Base-by-base conservation (phyloP, 2,329 filamentous ascomycete genomes). In the Nemania sp. region DNA sequence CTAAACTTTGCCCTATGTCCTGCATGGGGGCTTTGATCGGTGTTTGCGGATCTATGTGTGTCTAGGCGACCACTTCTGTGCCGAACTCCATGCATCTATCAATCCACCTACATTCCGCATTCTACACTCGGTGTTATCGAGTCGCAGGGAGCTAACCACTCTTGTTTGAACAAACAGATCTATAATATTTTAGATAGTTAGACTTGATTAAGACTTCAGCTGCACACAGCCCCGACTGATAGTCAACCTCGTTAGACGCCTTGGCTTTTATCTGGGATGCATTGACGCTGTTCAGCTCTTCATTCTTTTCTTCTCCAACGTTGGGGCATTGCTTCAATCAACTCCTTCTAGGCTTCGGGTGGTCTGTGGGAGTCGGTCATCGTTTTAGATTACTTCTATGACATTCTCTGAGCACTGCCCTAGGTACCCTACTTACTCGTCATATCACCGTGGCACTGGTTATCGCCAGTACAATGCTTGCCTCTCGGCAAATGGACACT, bases 171-270 rank as follows among this genome's bases (percentile, higher is more conserved):
- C 41, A 45, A n/a, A 45, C 41, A 45, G 41, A 43, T 27, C 15
- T n/a, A 22, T 27, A 43, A 20, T 43, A 15, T 1, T 27, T 10
- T 51, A 45, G 2, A 45, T 35, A 47, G 45, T 20, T 54, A 49
- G 43, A 22, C 13, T 26, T 15, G 15, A n/a, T 18, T 22, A 3
- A 41, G 53, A 49, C 27, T 47, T 55, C 55, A 63, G 67, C 58
- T 58, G 41, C 27, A 64, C 67, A 66, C 67, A 69, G 67, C 67
- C 67, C 56, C 64, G 26, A 13, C 47, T n/a, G 51, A 27, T 62
- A 54, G 47, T 70, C 68, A 70, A 65, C 68, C 68, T 70, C 18
- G 64, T 24, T 56, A 68, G 65, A 32, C 56, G 61, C 54, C 45
- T 57, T 57, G 18, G 62, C 56, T 32, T 35, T 26, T 20, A 43